Evolutionary conservation across 352 stramenopile genomes (phyloP).

Genomic region (Globisporangium mamillatum): DNA sequence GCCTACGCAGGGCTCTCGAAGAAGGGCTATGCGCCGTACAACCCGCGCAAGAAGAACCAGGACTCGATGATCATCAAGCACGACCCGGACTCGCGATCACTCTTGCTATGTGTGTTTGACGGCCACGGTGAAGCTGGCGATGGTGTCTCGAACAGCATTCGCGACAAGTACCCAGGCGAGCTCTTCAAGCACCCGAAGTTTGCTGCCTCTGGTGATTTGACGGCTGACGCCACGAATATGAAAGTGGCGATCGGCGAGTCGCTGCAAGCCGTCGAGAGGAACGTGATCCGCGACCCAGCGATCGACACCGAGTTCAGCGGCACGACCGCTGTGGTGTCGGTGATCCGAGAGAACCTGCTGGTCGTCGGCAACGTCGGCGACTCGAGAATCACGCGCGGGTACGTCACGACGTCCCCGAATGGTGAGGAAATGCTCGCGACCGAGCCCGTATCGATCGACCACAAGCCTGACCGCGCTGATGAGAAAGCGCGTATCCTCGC

Average conservation of each 20-base stretch:
- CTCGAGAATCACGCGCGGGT: slow-evolving; percentile 90
- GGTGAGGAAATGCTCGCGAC: slow-evolving; percentile 30
- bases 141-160: slow-evolving; percentile 88
- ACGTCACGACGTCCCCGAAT: slow-evolving; percentile 39
- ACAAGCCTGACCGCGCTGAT: slow-evolving; percentile 95
- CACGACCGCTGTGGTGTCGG: slow-evolving; percentile 73
- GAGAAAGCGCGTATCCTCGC: slow-evolving; percentile 96
- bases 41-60: slow-evolving; percentile 98
- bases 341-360: slow-evolving; percentile 80
- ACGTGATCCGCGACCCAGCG: slow-evolving; percentile 84
- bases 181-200: slow-evolving; percentile 92
- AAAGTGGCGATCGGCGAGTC: slow-evolving; percentile 57
- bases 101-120: slow-evolving; percentile 96
- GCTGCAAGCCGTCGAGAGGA: slow-evolving; percentile 65
- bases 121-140: slow-evolving; percentile 96
- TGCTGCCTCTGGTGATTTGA: slow-evolving; percentile 40
- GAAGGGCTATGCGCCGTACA: slow-evolving; percentile 90
- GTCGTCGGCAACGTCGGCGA: slow-evolving; percentile 97
- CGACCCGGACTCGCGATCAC: slow-evolving; percentile 86
- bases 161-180: slow-evolving; percentile 85
- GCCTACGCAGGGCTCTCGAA: slow-evolving; percentile 80
- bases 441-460: slow-evolving; percentile 94
- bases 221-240: slow-evolving; percentile 53
- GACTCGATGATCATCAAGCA: slow-evolving; percentile 96
- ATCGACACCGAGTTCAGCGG: slow-evolving; percentile 94